These are phyloP conservation scores for Apiotrichum siamense DNA, from an alignment of 1,284 basidiomycete species.

Conservation along the genomic window DNA sequence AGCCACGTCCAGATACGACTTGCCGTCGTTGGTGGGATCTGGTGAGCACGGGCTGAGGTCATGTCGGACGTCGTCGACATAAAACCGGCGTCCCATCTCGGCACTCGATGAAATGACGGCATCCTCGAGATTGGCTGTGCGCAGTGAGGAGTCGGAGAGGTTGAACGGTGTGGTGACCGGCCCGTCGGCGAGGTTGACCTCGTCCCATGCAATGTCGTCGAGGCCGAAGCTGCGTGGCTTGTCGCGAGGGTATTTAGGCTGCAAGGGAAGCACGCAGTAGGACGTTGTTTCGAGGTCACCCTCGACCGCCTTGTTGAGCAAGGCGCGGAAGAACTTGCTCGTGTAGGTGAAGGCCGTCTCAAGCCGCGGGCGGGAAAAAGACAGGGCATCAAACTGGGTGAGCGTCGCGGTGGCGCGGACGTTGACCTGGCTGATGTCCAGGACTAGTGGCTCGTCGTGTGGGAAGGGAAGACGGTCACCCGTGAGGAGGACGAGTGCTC, in stretches of 20 bases:
- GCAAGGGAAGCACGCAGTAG: slow-evolving; percentile 31
- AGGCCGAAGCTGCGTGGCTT: neutral
- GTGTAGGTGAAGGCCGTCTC: slow-evolving; percentile 23
- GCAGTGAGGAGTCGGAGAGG: slow-evolving; percentile 1
- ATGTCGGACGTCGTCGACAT: slow-evolving; percentile 15
- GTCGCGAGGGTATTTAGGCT: neutral
- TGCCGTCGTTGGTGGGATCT: neutral
- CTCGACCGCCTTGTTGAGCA: slow-evolving; percentile 24
- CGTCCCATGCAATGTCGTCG: slow-evolving; percentile 33
- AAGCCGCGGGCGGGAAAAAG: slow-evolving; percentile 5
- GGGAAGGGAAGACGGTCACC: neutral
- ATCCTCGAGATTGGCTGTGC: slow-evolving; percentile 18
- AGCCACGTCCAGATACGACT: neutral
- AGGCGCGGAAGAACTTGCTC: slow-evolving; percentile 24
- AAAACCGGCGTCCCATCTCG: slow-evolving; percentile 25
- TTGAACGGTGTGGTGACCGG: slow-evolving; percentile 14
- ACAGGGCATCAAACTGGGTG: neutral
- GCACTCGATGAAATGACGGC: slow-evolving; percentile 17
- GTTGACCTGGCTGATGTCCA: neutral
- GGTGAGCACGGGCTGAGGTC: slow-evolving; percentile 28
- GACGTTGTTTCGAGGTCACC: slow-evolving; percentile 12
- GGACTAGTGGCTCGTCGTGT: neutral
- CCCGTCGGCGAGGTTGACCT: slow-evolving; percentile 17
- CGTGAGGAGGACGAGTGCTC: slow-evolving; percentile 4
- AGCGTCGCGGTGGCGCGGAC: neutral